These are phyloP conservation scores for Smallanthus sonchifolius DNA, from an alignment of 129 eudicot species.

Conservation along the genomic window DNA sequence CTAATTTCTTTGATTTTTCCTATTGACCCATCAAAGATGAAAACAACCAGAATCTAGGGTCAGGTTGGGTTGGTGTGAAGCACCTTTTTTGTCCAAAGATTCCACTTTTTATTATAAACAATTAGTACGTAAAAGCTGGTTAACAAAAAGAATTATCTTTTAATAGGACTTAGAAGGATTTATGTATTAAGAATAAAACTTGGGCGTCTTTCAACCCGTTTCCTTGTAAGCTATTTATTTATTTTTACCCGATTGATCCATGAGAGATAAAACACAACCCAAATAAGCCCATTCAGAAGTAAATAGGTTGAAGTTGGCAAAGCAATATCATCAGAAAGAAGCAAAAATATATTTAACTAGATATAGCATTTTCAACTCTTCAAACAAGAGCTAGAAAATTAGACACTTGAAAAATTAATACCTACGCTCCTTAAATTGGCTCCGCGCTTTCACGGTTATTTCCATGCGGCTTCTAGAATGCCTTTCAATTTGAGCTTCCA, in stretches of 20 bases:
- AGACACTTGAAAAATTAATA: slow-evolving; percentile 14
- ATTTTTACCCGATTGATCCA: not conserved
- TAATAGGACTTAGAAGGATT: not conserved
- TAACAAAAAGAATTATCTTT: not conserved
- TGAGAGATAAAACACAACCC: not conserved
- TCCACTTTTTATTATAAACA: not conserved
- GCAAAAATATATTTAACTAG: not conserved
- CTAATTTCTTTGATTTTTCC: not conserved
- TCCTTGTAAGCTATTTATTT: not conserved
- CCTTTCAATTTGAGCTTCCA: slow-evolving; percentile 93
- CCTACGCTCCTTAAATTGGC: slow-evolving; percentile 99
- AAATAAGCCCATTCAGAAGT: not conserved
- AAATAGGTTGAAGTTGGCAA: not conserved
- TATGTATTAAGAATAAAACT: not conserved
- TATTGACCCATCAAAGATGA: not conserved
- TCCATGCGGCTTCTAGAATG: slow-evolving; percentile 98
- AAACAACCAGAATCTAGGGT: not conserved
- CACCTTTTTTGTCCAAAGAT: not conserved
- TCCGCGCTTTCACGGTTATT: slow-evolving; percentile 79
- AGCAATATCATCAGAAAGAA: not conserved
- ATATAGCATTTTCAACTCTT: not conserved
- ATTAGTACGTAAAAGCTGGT: not conserved
- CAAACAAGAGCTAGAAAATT: not conserved
- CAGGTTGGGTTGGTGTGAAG: not conserved
- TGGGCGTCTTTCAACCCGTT: not conserved